Percentiles rank a stretch among this genome's conserved stretches.
Conservation (phyloP, 1,284 basidiomycete species). For the Serendipita sp. region DNA sequence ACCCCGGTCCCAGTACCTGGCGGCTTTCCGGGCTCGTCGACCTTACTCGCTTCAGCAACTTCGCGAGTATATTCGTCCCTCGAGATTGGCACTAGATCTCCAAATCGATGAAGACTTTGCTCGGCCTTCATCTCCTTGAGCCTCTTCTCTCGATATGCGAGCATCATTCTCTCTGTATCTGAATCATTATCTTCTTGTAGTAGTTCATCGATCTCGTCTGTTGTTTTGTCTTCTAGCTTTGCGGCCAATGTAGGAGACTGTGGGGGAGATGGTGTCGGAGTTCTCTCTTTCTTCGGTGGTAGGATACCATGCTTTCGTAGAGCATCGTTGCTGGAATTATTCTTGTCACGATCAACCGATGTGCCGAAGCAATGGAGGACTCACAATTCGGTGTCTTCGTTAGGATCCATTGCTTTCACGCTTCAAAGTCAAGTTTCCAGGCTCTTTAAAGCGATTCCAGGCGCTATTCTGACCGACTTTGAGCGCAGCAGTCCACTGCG, state of each 20-base stretch:
- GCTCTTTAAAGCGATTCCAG: no score
- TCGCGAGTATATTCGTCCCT: conserved; percentile 90
- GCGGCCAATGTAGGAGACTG: conserved; percentile 51
- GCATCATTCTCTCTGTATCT: conserved; percentile 67
- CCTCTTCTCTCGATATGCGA: conserved; percentile 51
- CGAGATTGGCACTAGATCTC: conserved; percentile 76
- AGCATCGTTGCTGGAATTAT: conserved; percentile 63
- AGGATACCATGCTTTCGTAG: conserved; percentile 84
- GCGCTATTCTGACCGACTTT: no score
- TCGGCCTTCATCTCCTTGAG: conserved; percentile 51
- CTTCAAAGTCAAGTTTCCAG: no score
- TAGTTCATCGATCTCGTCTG: conserved; percentile 52
- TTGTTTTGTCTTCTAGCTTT: conserved; percentile 50
- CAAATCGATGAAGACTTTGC: conserved; percentile 60
- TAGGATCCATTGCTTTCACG: conserved; percentile 37
- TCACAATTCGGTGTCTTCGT: conserved; percentile 91
- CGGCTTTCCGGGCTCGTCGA: conserved; percentile 50
- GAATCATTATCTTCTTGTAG: conserved; percentile 56
- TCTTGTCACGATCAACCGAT: conserved; percentile 7
- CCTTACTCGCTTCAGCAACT: conserved; percentile 82
- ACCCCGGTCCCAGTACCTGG: conserved; percentile 61
- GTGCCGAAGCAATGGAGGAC: conserved; percentile 19
- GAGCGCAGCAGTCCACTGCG: background rate
- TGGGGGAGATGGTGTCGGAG: conserved; percentile 60
- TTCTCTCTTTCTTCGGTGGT: conserved; percentile 55